Conservation (phyloP, 169 alveolate genomes). For the Miamiensis avidus region DNA sequence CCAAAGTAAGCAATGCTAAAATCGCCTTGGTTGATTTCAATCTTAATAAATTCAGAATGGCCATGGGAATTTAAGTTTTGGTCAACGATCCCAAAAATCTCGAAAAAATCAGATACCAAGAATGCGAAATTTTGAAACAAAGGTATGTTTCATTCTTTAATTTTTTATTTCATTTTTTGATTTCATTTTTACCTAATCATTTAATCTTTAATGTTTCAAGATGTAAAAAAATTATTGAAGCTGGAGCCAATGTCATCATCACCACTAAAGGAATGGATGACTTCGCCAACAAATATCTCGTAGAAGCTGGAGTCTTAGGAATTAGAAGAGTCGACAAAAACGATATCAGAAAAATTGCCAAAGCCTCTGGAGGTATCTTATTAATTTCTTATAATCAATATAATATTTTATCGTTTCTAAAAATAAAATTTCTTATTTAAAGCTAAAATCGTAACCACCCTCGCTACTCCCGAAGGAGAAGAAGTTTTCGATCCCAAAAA, state of each 20-base stretch:
- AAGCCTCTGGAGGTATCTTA: constrained; percentile 92
- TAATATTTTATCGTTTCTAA: too few species aligned
- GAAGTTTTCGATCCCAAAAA: constrained; percentile 91
- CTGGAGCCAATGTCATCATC: constrained; percentile 99
- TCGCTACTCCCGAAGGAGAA: constrained; percentile 96
- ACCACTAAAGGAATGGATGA: constrained; percentile 99
- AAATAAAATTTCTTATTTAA: too few species aligned
- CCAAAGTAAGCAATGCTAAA: constrained; percentile 92
- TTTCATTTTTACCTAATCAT: too few species aligned
- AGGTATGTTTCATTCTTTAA: too few species aligned
- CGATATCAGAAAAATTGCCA: constrained; percentile 96
- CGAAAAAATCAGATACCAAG: constrained; percentile 95
- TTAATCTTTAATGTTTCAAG: too few species aligned
- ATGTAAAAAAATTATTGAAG: constrained; percentile 92
- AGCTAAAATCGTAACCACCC: constrained; percentile 64
- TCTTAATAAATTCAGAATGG: constrained; percentile 94
- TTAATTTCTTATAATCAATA: not conserved
- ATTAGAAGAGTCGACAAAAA: constrained; percentile 96
- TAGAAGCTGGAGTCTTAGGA: constrained; percentile 97
- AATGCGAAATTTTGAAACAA: constrained; percentile 96
- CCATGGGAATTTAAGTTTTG: constrained; percentile 94
- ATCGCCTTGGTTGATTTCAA: constrained; percentile 98
- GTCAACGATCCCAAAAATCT: constrained; percentile 96
- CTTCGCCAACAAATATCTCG: constrained; percentile 97
- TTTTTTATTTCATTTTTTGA: too few species aligned